These are phyloP conservation scores for Metarhizium anisopliae DNA, from an alignment of 2,329 filamentous ascomycete genomes.

Conservation along the genomic window DNA sequence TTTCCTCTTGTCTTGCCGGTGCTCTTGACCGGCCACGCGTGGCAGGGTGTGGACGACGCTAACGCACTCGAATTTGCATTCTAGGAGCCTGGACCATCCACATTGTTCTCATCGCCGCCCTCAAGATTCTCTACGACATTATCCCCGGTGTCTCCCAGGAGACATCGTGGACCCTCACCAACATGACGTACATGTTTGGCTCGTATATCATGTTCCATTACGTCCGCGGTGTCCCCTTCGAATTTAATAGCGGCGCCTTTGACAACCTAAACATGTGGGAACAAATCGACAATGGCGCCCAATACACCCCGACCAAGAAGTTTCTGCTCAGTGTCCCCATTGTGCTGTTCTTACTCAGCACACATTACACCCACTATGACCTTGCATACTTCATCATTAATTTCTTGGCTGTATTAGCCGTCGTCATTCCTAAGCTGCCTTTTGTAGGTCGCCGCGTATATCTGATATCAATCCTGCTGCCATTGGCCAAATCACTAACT, in stretches of 20 bases:
- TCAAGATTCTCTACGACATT: slow-evolving; percentile 97
- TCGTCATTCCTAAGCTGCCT: slow-evolving; percentile 93
- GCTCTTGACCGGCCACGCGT: background rate
- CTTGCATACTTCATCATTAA: slow-evolving; percentile 96
- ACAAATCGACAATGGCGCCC: slow-evolving; percentile 97
- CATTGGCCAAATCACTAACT: slow-evolving; percentile 13
- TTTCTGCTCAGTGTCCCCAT: slow-evolving; percentile 94
- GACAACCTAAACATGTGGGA: slow-evolving; percentile 99
- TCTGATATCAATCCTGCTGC: background rate
- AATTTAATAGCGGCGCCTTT: slow-evolving; percentile 97
- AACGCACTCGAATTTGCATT: background rate
- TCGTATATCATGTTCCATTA: slow-evolving; percentile 99
- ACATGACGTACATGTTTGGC: slow-evolving; percentile 98
- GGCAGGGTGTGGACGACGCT: background rate
- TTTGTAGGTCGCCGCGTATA: slow-evolving; percentile 55
- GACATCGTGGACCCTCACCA: slow-evolving; percentile 96
- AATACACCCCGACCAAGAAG: slow-evolving; percentile 98
- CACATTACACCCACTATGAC: slow-evolving; percentile 98
- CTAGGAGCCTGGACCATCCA: slow-evolving; percentile 97
- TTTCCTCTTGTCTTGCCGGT: background rate
- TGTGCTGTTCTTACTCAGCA: slow-evolving; percentile 88
- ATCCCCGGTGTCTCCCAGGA: slow-evolving; percentile 95
- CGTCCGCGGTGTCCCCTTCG: slow-evolving; percentile 94
- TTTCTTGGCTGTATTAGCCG: slow-evolving; percentile 81
- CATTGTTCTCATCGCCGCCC: slow-evolving; percentile 77